Base-by-base conservation (phyloP, 257 asterid genomes). In the Haberlea rhodopensis region DNA sequence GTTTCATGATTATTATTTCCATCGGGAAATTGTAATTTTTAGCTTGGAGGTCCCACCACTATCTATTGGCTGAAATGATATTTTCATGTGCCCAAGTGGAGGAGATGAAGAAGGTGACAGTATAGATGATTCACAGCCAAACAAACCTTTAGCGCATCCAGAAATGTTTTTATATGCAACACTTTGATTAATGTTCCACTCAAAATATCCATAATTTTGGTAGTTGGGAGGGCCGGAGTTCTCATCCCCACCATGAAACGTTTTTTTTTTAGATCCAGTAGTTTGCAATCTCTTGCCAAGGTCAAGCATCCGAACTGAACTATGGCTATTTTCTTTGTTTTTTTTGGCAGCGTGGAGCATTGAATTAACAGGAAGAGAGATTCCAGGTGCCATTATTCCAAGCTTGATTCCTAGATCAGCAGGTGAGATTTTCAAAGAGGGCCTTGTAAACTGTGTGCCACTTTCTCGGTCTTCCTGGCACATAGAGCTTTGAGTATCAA, bases 61-160 rank as follows among this genome's bases (percentile, higher is more conserved):
- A 64, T 78, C 83, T 43, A 80, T 72, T 23, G 97, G 99, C 57
- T 86, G 92, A 80, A 94, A 88, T 15, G 97, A 87, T 73, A 94
- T 79, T 80, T 88, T 90, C 96, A 94, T 90, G 82, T 87, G 99
- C 71, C 79, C 87, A 52, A 94, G 90, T 4, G 96, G 97, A 22
- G 99, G 99, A 28, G 99, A 92, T 34, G 89, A 78, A 54, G 91
- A 67, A 60, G 96, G 97, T 11, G 98, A 87, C 25, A 75, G 55
- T 27, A 67, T 46, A 25, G 85, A 85, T 71, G 90, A 84, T 69
- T 73, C 77, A 57, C 80, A 79, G 70, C 82, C 76, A 60, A 74
- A 72, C 62, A 70, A 71, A 67, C 71, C 81, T 65, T 67, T 81
- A 46, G 74, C 71, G 69, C 81, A 75, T 69, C 79, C 82, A 51